Conservation (phyloP, 345 rosid species). For the Eucalyptus viminalis region DNA sequence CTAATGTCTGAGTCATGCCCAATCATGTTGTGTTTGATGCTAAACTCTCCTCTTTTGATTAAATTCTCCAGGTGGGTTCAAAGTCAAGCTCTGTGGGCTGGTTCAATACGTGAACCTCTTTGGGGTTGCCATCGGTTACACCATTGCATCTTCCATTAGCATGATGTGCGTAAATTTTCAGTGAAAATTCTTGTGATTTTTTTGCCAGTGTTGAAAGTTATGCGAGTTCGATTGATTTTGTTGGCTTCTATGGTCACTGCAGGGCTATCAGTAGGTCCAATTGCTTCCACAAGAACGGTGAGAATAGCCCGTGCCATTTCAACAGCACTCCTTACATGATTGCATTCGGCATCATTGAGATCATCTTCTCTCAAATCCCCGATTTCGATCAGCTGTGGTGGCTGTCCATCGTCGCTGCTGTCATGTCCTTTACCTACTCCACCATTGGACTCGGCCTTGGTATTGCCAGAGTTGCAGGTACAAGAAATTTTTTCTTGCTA, state of each 20-base stretch:
- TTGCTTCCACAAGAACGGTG: slow-evolving; percentile 46
- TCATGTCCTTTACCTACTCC: slow-evolving; percentile 42
- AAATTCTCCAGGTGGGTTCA: slow-evolving; percentile 35
- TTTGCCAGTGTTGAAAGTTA: neutral
- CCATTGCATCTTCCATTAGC: slow-evolving; percentile 64
- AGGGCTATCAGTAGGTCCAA: slow-evolving; percentile 48
- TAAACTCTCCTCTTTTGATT: neutral
- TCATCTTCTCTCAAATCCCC: slow-evolving; percentile 35
- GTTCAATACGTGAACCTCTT: slow-evolving; percentile 63
- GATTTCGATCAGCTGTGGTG: slow-evolving; percentile 40
- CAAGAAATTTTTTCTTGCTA: neutral
- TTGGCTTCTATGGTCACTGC: neutral
- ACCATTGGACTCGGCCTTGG: slow-evolving; percentile 37
- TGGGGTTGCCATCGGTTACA: slow-evolving; percentile 70
- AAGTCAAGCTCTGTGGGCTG: slow-evolving; percentile 51
- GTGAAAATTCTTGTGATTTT: neutral
- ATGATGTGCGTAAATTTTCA: slow-evolving; percentile 29
- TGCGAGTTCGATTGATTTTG: neutral
- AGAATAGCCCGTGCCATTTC: slow-evolving; percentile 29
- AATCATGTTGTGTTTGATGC: neutral
- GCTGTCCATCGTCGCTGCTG: slow-evolving; percentile 39
- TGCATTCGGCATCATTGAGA: slow-evolving; percentile 28
- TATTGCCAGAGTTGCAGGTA: slow-evolving; percentile 23
- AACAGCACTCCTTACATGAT: slow-evolving; percentile 46
- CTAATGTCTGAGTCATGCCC: neutral